A percentile compares a stretch with the other conserved stretches of the same genome.
Evolutionary conservation across 768 basidiomycete species (phyloP).

Genomic region (Pulveroboletus sp.): DNA sequence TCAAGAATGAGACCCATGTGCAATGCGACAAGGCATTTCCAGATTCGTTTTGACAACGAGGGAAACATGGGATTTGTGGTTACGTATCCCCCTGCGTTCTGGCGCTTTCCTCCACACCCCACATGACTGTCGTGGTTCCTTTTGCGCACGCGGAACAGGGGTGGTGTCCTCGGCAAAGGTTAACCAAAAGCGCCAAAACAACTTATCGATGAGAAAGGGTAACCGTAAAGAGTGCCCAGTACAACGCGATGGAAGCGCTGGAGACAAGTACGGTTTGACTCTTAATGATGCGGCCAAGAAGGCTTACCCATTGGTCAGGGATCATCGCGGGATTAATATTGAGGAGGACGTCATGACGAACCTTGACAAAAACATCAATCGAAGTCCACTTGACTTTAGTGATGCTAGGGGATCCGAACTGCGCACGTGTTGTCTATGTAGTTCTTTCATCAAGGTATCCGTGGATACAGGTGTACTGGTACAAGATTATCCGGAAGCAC

Average conservation of each 20-base stretch:
- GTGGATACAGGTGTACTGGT: slow-evolving; percentile 29
- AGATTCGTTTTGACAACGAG: slow-evolving; percentile 1
- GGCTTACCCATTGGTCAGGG: slow-evolving; percentile 8
- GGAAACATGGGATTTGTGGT: slow-evolving; percentile 1
- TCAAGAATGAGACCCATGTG: neutral
- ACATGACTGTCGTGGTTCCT: neutral
- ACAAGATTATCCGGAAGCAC: slow-evolving; percentile 26
- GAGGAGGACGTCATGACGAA: slow-evolving; percentile 10
- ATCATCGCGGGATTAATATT: slow-evolving; percentile 3
- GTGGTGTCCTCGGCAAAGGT: neutral
- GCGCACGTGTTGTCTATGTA: slow-evolving; percentile 13
- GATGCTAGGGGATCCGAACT: slow-evolving; percentile 4
- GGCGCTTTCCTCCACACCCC: neutral
- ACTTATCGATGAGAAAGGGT: slow-evolving; percentile 17
- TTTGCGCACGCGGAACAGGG: neutral
- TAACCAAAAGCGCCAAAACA: slow-evolving; percentile 9
- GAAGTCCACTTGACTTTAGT: slow-evolving; percentile 2
- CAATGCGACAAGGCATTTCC: slow-evolving; percentile 17
- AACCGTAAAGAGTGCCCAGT: slow-evolving; percentile 3
- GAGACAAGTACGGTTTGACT: slow-evolving; percentile 1
- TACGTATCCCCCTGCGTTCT: slow-evolving; percentile 3
- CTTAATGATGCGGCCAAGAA: slow-evolving; percentile 6
- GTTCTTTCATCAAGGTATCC: slow-evolving; percentile 27
- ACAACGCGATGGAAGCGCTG: slow-evolving; percentile 8
- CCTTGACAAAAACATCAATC: slow-evolving; percentile 10